Base-by-base conservation (phyloP, 495 filamentous ascomycete genomes). In the Penicillium bovifimosum region DNA sequence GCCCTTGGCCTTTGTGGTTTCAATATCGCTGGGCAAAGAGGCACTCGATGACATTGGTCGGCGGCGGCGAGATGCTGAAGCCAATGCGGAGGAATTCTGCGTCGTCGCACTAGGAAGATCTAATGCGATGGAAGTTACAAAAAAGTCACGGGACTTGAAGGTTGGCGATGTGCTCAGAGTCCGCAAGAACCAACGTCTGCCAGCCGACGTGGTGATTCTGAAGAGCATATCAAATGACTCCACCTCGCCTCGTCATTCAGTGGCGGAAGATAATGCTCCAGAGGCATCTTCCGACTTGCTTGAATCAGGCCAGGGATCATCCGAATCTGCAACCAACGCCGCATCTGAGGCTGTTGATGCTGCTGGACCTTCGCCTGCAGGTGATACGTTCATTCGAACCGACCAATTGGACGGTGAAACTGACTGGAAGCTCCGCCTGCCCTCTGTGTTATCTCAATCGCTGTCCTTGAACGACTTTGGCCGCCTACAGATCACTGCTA, bases 391-490 rank as follows among this genome's bases (percentile, higher is more conserved):
- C 56, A 96, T 99, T 55, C 81, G 92, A 36, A 99, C 95, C 2
- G 95, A 99, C 66, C 95, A 99, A 64, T 79, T 99, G 9, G 95
- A 99, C 59, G 95, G 95, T 50, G 95, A 99, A 70, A 99, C 95
- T 7, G 95, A 99, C 60, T 99, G 95, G 95, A 99, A 99, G 69
- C 76, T 99, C 32, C 84, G 95, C 5, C 66, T 97, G 3, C 90
- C 92, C 2, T 91, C 91, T 7, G 78, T 86, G 0, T 65, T 96
- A 10, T 91, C 91, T 0, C 95, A 99, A 59, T 72, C 69, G 33
- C 74, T 97, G 6, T 62, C 84, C 5, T 66, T 83, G 2, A 76
- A 74, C 16, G 86, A 91, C 50, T 83, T 95, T 55, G 78, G 82
- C 5, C 80, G 85, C 38, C 74, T 97, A 10, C 81, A 80, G 34